A percentile compares a stretch with the other conserved stretches of the same genome.
These are phyloP conservation scores for Sordariomycetes sp. DNA, from an alignment of 2,329 filamentous ascomycete species.

Conservation along the genomic window DNA sequence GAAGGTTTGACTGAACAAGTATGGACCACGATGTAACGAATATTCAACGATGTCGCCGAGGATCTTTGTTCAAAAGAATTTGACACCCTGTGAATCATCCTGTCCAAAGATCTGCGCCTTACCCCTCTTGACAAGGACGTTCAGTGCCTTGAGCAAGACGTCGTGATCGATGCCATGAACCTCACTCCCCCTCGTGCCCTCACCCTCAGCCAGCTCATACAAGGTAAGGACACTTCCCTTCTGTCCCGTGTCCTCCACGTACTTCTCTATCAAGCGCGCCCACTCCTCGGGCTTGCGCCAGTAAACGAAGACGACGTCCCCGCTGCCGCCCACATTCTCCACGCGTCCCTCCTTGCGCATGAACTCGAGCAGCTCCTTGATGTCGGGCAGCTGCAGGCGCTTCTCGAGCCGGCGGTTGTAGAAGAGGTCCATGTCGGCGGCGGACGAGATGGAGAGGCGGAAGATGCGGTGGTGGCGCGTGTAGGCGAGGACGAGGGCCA, in stretches of 20 bases:
- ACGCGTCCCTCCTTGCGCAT: slow-evolving; percentile 51
- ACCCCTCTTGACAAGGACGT: slow-evolving; percentile 76
- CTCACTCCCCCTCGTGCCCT: slow-evolving; percentile 65
- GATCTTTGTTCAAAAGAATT: slow-evolving; percentile 69
- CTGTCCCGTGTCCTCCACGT: slow-evolving; percentile 83
- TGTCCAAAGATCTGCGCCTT: slow-evolving; percentile 90
- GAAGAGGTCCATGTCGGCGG: slow-evolving; percentile 48
- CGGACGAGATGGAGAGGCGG: slow-evolving; percentile 55
- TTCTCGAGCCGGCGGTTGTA: slow-evolving; percentile 45
- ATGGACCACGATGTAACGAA: too few relatives aligned
- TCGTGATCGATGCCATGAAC: slow-evolving; percentile 84
- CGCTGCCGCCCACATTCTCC: slow-evolving; percentile 51
- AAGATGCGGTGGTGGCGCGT: slow-evolving; percentile 70
- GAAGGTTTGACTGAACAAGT: neutral
- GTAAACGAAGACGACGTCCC: slow-evolving; percentile 62
- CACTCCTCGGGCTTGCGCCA: slow-evolving; percentile 88
- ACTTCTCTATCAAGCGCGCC: slow-evolving; percentile 68
- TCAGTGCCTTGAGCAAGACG: slow-evolving; percentile 68
- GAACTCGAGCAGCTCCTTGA: slow-evolving; percentile 48
- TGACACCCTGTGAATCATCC: slow-evolving; percentile 83
- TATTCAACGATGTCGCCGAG: slow-evolving; percentile 1
- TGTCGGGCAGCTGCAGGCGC: slow-evolving; percentile 38
- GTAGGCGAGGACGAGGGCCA: slow-evolving; percentile 75
- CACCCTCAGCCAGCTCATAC: slow-evolving; percentile 86
- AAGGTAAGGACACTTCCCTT: slow-evolving; percentile 83